Base-by-base conservation (phyloP, 148 eudicot genomes). In the Amaranthus palmeri region DNA sequence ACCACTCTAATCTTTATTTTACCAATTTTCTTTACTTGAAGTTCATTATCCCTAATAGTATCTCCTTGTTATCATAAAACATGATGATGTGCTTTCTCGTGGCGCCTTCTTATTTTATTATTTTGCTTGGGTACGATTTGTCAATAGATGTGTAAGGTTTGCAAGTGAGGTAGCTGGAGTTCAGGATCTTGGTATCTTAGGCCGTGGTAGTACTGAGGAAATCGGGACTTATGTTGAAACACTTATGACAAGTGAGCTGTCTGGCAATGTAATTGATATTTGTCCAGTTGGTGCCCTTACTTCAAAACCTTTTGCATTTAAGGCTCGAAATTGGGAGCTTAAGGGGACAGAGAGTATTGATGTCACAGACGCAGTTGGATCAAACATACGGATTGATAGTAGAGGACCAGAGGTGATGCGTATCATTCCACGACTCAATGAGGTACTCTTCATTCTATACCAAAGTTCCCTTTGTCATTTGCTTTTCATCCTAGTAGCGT, bases 391-490 rank as follows among this genome's bases (percentile, higher is more conserved):
- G 50, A 84, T 96, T 76, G 99, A 92, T 83, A 92, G 97, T 77
- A 92, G 99, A 77, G 99, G 99, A 61, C 99, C 99, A 60, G 99
- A 96, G 84, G 96, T 96, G 78, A 88, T 96, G 99, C 99, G 96
- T 54, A 82, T 96, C 77, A 65, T 90, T 61, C 99, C 99, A 56
- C 87, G 98, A 50, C 83, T 95, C 54, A 95, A 95, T 83, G 98
- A 95, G 98, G 98, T 95, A 87, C 41, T 48, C 8, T 61, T 69
- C 42, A 69, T 57, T 63, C 11, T 54, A 0, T 9, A 41, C 25
- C 67, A 58, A 52, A 13, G 40, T 58, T 12, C 6, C 40, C 15
- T 69, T 17, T 8, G 4, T 62, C 36, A 42, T 7, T 42, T 62
- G 10, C 6, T 3, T 59, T 59, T 59, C 63, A 59, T 59, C 10